Evolutionary conservation across 306 rosid genomes (phyloP).

Genomic region (Sesbania bispinosa): DNA sequence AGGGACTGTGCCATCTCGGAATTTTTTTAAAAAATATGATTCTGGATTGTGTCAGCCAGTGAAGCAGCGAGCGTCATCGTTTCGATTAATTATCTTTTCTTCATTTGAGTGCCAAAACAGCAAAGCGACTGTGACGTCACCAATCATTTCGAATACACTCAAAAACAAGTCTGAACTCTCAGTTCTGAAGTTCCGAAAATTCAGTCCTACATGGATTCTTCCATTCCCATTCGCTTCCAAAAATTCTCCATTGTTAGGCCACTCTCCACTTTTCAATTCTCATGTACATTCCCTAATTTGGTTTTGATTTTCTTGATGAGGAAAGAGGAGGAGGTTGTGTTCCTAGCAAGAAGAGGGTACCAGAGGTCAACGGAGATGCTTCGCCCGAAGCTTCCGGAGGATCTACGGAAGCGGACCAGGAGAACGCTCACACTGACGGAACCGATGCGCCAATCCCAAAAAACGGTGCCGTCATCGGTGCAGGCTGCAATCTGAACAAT

Average conservation of each 20-base stretch:
- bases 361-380: slow-evolving; percentile 31
- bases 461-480: neutral
- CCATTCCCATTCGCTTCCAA: neutral
- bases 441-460: neutral
- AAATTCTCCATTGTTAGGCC: slow-evolving; percentile 4
- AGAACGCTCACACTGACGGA: neutral
- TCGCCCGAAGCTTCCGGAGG: no score
- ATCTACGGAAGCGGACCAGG: no score
- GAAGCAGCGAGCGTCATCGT: slow-evolving; percentile 1
- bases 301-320: slow-evolving; percentile 47
- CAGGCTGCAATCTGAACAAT: no score
- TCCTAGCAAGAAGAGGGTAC: slow-evolving; percentile 78
- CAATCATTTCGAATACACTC: slow-evolving; percentile 29
- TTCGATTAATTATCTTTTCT: slow-evolving; percentile 1
- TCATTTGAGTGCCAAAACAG: neutral
- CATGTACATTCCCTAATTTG: slow-evolving; percentile 8
- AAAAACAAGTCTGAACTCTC: slow-evolving; percentile 15
- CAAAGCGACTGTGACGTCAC: slow-evolving; percentile 11
- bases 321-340: slow-evolving; percentile 91
- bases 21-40: no score
- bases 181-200: slow-evolving; percentile 10
- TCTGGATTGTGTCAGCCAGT: no score
- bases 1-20: no score
- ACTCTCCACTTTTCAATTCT: neutral
- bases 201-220: slow-evolving; percentile 10